Base-by-base conservation (phyloP, 495 filamentous ascomycete species). In the Symbiotaphrina buchneri region DNA sequence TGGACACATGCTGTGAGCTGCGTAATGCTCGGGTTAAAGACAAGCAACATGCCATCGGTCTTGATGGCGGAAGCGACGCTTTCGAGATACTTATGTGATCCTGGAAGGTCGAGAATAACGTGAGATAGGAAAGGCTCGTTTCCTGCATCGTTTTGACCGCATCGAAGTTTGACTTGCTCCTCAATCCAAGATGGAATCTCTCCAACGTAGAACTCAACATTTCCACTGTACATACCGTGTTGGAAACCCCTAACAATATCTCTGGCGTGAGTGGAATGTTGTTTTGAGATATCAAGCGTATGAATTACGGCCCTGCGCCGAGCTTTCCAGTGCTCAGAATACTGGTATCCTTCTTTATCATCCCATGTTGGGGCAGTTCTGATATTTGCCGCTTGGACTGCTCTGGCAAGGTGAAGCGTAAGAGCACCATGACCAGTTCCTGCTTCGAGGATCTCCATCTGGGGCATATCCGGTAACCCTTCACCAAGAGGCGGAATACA, bases 381-480 rank as follows among this genome's bases (percentile, higher is more conserved):
- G 22, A 18, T 20, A 47, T 83, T 83, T 6, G 69, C 74, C 10
- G 68, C 76, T 46, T 81, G 73, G 15, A 83, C 65, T 19, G 73
- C 74, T n/a, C 72, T 63, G 14, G 72, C 65, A 10, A 84, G 58
- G 38, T 77, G 59, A 5, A 84, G 52, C 2, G 76, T 84, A 28
- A 85, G 48, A 8, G 70, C 68, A 29, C 76, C 78, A 53, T 81
- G 71, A 3, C 78, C 78, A 1, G 78, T 84, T 5, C 79, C 78
- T 22, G 75, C 76, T 48, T 85, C 78, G 21, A 85, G 66, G 22
- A 84, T 74, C 41, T 83, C 74, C 0, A 80, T 36, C 6, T 51
- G 52, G 5, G 39, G 28, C 0, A 39, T 31, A n/a, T 27, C 22
- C 1, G 29, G 30, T 14, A 17, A 16, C 25, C 18, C 21, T 14